Evolutionary conservation across 202 grass and related monocot species (phyloP).

Genomic region (Schoenoplectus triqueter): DNA sequence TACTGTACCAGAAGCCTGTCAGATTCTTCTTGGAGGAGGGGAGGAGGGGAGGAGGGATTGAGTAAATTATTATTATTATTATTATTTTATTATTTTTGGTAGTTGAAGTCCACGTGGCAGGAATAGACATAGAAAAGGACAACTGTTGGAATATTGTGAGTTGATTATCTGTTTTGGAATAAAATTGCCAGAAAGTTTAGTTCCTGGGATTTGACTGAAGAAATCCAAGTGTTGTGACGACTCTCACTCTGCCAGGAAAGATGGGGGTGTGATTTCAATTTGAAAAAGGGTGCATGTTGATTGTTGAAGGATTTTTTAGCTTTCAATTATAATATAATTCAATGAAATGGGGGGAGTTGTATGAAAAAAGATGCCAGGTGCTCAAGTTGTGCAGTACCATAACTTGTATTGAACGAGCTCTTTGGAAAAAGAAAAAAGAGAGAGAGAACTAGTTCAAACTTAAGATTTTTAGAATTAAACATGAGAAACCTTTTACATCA

Average conservation of each 20-base stretch:
- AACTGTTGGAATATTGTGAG: slow-evolving; percentile 12
- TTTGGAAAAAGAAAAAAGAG: too few species aligned
- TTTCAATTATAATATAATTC: not conserved
- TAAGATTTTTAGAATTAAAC: too few species aligned
- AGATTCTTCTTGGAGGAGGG: not conserved
- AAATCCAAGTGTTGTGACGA: not conserved
- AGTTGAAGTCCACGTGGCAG: slow-evolving; percentile 1
- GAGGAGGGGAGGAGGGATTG: not conserved
- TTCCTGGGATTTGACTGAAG: not conserved
- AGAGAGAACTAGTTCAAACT: too few species aligned
- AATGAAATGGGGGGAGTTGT: not conserved
- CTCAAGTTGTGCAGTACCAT: not conserved
- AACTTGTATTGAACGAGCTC: not conserved
- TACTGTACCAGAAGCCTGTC: slow-evolving; percentile 5
- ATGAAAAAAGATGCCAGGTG: not conserved
- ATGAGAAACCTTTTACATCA: too few species aligned
- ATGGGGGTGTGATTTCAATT: not conserved
- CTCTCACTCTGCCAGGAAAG: not conserved
- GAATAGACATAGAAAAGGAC: slow-evolving; percentile 1
- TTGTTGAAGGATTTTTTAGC: not conserved
- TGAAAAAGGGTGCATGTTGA: not conserved
- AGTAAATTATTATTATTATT: not conserved
- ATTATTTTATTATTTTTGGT: not conserved
- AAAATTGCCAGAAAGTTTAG: not conserved
- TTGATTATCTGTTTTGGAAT: not conserved